These are phyloP conservation scores for Lycium barbarum DNA, from an alignment of 257 asterid genomes.

Conservation along the genomic window DNA sequence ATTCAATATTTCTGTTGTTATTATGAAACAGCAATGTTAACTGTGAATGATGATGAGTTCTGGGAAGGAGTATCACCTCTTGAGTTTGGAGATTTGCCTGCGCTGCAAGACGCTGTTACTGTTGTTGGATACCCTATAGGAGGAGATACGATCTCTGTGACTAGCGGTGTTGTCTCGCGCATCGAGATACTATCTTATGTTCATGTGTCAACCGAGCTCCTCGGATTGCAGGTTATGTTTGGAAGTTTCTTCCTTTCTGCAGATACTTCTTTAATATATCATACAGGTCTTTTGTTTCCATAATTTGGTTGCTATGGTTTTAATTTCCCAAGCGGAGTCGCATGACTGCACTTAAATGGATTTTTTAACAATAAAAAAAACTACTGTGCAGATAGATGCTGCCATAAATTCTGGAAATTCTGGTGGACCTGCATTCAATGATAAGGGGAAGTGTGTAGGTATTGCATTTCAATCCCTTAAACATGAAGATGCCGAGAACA, in stretches of 20 bases:
- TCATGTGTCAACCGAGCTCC: conserved; percentile 82
- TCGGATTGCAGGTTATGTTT: conserved; percentile 71
- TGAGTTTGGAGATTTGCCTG: conserved; percentile 42
- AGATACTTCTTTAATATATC: neutral
- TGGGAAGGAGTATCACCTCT: conserved; percentile 41
- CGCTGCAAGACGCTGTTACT: conserved; percentile 43
- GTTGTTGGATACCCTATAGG: conserved; percentile 45
- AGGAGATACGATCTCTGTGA: conserved; percentile 41
- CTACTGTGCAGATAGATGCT: conserved; percentile 73
- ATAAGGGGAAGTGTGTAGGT: conserved; percentile 38
- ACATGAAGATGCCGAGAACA: conserved; percentile 50
- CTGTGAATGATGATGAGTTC: conserved; percentile 42
- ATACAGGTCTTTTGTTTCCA: neutral
- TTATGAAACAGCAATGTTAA: conserved; percentile 39
- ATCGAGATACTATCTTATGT: conserved; percentile 38
- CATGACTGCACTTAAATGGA: neutral
- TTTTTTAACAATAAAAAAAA: neutral
- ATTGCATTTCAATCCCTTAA: conserved; percentile 40
- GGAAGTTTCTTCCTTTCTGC: conserved; percentile 24
- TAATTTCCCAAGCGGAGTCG: neutral
- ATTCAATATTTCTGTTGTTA: conserved; percentile 6
- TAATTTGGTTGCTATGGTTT: conserved; percentile 20
- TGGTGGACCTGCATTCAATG: conserved; percentile 57
- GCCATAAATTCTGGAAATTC: conserved; percentile 87
- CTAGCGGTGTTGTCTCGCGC: conserved; percentile 46